phyloP scores from a whole-genome alignment of 345 rosid species.

The Firmiana major region DNA sequence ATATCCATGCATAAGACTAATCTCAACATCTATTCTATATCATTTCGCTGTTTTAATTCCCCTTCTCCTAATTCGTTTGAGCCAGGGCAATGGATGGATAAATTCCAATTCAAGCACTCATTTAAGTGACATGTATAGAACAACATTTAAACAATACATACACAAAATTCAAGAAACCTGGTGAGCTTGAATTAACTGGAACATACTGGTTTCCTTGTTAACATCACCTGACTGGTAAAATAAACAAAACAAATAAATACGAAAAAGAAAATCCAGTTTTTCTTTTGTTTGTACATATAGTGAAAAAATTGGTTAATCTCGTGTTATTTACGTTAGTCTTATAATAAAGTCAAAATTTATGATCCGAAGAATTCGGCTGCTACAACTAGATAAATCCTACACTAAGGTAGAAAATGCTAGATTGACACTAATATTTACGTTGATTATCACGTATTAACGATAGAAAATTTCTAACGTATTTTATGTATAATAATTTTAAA shows the following conservation, averaged over 20 bases:
- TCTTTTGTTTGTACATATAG: no score
- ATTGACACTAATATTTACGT: no score
- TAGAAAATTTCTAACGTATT: no score
- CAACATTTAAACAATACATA: neutral
- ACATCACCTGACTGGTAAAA: constrained; percentile 47
- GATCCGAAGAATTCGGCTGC: no score
- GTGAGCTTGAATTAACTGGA: constrained; percentile 73
- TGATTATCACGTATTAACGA: no score
- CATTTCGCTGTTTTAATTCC: neutral
- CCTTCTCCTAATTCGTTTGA: neutral
- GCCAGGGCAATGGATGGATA: neutral
- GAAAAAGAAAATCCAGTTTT: constrained; percentile 1
- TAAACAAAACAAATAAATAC: constrained; percentile 4
- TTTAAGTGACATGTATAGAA: constrained; percentile 22
- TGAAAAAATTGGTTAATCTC: no score
- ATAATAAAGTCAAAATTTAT: no score
- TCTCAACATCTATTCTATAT: neutral
- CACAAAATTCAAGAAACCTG: constrained; percentile 42
- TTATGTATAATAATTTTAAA: no score
- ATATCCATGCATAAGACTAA: neutral
- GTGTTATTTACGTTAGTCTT: no score
- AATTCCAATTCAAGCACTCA: neutral
- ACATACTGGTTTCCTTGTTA: constrained; percentile 41
- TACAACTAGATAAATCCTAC: no score
- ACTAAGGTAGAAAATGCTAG: no score